A percentile compares a stretch with the other conserved stretches of the same genome.
Conservation (phyloP, 495 filamentous ascomycete species). For the Talaromyces nanjingensis region DNA sequence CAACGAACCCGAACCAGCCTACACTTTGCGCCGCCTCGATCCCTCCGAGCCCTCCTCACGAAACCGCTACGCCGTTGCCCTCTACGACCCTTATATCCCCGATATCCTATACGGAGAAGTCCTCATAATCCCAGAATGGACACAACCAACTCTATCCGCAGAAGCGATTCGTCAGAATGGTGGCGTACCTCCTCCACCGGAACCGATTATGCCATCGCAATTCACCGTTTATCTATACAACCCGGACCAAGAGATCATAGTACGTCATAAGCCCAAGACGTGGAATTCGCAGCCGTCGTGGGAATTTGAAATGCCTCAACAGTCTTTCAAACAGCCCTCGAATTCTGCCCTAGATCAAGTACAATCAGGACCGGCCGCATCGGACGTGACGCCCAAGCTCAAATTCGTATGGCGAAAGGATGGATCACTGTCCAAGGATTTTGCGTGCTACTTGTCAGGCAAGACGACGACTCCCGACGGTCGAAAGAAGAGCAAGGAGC, state of each 20-base stretch:
- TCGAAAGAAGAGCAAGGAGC: slow-evolving; percentile 74
- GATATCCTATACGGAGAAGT: slow-evolving; percentile 85
- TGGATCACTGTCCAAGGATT: slow-evolving; percentile 74
- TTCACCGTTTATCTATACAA: slow-evolving; percentile 90
- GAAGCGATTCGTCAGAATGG: slow-evolving; percentile 73
- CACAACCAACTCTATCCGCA: slow-evolving; percentile 68
- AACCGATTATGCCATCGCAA: slow-evolving; percentile 68
- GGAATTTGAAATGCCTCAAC: slow-evolving; percentile 89
- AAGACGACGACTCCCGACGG: slow-evolving; percentile 57
- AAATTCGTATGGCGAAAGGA: slow-evolving; percentile 91
- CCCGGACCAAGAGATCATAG: slow-evolving; percentile 73
- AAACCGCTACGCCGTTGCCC: slow-evolving; percentile 79
- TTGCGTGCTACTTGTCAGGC: slow-evolving; percentile 75
- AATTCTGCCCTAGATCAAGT: slow-evolving; percentile 68
- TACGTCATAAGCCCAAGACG: slow-evolving; percentile 63
- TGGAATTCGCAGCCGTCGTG: slow-evolving; percentile 76
- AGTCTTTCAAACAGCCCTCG: slow-evolving; percentile 74
- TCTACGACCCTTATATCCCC: slow-evolving; percentile 75
- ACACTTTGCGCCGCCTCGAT: slow-evolving; percentile 68
- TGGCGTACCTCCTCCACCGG: slow-evolving; percentile 59
- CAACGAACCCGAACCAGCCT: slow-evolving; percentile 69
- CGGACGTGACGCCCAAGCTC: slow-evolving; percentile 68
- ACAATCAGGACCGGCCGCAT: slow-evolving; percentile 57
- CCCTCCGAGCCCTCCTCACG: slow-evolving; percentile 58
- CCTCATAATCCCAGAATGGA: slow-evolving; percentile 75